phyloP scores from a whole-genome alignment of 2,329 filamentous ascomycete species.

The Knoxdaviesia capensis region DNA sequence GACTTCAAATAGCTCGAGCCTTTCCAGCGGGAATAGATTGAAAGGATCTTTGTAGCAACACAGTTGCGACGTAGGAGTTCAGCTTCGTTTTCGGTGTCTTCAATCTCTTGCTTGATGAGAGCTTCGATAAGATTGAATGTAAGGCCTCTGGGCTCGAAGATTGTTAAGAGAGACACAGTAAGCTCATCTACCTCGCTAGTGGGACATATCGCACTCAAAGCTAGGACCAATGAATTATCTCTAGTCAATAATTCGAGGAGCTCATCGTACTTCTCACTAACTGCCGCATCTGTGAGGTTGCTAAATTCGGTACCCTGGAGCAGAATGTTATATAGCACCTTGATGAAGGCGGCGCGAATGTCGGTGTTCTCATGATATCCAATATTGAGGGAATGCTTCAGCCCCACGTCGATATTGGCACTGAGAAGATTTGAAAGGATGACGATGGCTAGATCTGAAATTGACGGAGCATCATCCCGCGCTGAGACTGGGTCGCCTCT shows the following conservation, averaged over 20 bases:
- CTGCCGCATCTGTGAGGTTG: slow-evolving; percentile 44
- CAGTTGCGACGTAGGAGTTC: slow-evolving; percentile 48
- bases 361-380: slow-evolving; percentile 52
- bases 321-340: slow-evolving; percentile 49
- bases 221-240: slow-evolving; percentile 40
- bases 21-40: slow-evolving; percentile 54
- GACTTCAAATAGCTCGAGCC: slow-evolving; percentile 39
- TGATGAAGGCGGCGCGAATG: slow-evolving; percentile 49
- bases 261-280: slow-evolving; percentile 49
- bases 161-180: slow-evolving; percentile 44
- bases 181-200: slow-evolving; percentile 50
- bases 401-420: slow-evolving; percentile 50
- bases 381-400: slow-evolving; percentile 50
- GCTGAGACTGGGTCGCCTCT: slow-evolving; percentile 5
- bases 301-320: slow-evolving; percentile 55
- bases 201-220: slow-evolving; percentile 45
- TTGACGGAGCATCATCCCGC: slow-evolving; percentile 34
- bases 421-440: slow-evolving; percentile 50
- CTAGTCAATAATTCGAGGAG: slow-evolving; percentile 40
- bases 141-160: slow-evolving; percentile 46
- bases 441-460: slow-evolving; percentile 42
- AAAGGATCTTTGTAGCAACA: slow-evolving; percentile 54
- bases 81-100: slow-evolving; percentile 49
- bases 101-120: slow-evolving; percentile 47
- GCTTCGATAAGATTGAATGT: slow-evolving; percentile 44